These are phyloP conservation scores for Sophora flavescens DNA, from an alignment of 306 rosid genomes.

Conservation along the genomic window DNA sequence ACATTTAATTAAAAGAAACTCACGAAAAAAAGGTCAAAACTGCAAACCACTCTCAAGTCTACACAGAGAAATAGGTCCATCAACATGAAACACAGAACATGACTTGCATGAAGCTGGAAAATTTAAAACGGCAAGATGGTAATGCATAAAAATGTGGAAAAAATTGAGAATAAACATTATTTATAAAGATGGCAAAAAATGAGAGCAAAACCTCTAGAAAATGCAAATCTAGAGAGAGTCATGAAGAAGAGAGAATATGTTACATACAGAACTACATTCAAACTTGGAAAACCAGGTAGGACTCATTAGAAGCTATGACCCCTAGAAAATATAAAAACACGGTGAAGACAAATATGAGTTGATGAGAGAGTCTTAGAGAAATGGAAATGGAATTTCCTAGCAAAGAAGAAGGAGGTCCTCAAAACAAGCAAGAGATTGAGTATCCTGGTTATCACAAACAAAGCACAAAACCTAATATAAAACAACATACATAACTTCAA, in stretches of 20 bases:
- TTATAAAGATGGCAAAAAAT: conserved; percentile 8
- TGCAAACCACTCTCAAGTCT: conserved; percentile 27
- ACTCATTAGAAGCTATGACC: background rate
- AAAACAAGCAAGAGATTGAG: conserved; percentile 74
- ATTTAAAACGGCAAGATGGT: background rate
- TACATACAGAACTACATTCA: conserved; percentile 9
- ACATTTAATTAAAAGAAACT: background rate
- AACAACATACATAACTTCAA: background rate
- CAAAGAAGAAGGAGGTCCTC: conserved; percentile 54
- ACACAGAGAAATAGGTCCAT: conserved; percentile 36
- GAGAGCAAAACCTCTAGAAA: conserved; percentile 32
- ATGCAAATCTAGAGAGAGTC: background rate
- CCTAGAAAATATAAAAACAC: background rate
- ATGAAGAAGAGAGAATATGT: background rate
- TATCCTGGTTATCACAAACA: conserved; percentile 43
- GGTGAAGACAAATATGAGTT: background rate
- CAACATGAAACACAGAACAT: background rate
- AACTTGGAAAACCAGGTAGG: background rate
- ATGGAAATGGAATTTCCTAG: conserved; percentile 53
- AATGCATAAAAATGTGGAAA: conserved; percentile 21
- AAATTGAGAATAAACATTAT: background rate
- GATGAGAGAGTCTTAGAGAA: conserved; percentile 45
- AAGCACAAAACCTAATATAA: background rate
- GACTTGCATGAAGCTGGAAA: conserved; percentile 21
- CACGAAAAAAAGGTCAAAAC: conserved; percentile 15